phyloP scores from a whole-genome alignment of 139 green algal genomes.

The Spirogloea muscicola region DNA sequence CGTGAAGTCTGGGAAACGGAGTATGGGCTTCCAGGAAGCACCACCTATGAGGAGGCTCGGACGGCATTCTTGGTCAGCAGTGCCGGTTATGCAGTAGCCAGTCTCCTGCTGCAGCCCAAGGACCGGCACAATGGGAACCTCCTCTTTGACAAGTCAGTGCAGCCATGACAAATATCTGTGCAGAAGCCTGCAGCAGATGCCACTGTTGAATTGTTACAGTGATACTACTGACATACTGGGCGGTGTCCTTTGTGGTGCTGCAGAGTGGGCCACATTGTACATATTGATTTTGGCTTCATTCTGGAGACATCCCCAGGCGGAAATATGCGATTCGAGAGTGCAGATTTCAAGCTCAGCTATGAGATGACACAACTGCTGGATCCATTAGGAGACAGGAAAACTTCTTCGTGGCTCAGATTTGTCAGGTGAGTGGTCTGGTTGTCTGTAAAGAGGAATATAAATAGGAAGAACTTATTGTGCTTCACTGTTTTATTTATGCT shows the following conservation, averaged over 20 bases:
- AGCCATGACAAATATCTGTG: no score
- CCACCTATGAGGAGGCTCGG: constrained; percentile 78
- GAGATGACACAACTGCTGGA: constrained; percentile 60
- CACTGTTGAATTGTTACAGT: no score
- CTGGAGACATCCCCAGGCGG: constrained; percentile 73
- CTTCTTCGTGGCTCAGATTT: constrained; percentile 46
- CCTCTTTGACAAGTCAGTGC: constrained; percentile 81
- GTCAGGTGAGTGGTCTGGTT: constrained; percentile 43
- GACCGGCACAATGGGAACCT: constrained; percentile 98
- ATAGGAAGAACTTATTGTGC: no score
- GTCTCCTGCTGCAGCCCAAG: constrained; percentile 64
- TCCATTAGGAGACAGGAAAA: constrained; percentile 49
- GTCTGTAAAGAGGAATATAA: no score
- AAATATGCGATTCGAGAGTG: constrained; percentile 85
- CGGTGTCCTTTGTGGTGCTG: background rate
- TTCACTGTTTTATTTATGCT: no score
- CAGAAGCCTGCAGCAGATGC: no score
- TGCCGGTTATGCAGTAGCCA: constrained; percentile 76
- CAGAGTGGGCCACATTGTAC: constrained; percentile 61
- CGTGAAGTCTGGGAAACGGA: constrained; percentile 87
- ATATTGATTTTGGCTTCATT: constrained; percentile 65
- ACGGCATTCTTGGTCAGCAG: constrained; percentile 77
- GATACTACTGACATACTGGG: no score
- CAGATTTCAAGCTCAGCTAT: constrained; percentile 90
- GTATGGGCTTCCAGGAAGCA: constrained; percentile 74